Evolutionary conservation across 106 monocot genomes (phyloP).

Genomic region (Dioscorea alata): DNA sequence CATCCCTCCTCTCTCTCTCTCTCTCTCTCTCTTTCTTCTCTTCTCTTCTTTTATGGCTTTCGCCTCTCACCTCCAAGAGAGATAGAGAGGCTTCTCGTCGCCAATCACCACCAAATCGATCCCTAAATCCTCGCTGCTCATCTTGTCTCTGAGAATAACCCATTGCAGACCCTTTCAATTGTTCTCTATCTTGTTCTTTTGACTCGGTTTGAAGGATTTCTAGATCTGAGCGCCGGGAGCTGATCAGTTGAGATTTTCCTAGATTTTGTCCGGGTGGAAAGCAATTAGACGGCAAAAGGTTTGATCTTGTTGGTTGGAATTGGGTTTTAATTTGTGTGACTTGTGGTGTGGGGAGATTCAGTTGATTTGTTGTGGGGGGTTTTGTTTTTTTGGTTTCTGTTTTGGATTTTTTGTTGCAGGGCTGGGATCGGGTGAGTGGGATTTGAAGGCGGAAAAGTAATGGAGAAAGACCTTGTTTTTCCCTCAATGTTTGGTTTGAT

Average conservation of each 20-base stretch:
- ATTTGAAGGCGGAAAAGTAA: too few relatives aligned
- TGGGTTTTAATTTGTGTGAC: not conserved
- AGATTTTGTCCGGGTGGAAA: not conserved
- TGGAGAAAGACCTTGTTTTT: too few relatives aligned
- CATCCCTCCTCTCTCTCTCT: not conserved
- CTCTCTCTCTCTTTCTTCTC: not conserved
- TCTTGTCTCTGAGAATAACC: not conserved
- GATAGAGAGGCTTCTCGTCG: not conserved
- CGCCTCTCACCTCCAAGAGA: not conserved
- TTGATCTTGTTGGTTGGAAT: not conserved
- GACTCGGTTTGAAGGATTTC: not conserved
- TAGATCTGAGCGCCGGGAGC: not conserved
- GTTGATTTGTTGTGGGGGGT: not conserved
- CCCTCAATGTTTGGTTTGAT: too few relatives aligned
- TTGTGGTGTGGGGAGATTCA: not conserved
- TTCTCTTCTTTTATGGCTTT: slow-evolving; percentile 3
- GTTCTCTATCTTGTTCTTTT: not conserved
- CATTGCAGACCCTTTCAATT: not conserved
- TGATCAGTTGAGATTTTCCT: not conserved
- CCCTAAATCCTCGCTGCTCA: not conserved
- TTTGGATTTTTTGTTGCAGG: not conserved
- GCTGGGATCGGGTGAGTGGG: too few relatives aligned
- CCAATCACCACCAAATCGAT: not conserved
- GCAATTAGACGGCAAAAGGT: not conserved
- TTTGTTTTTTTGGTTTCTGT: not conserved